Conservation (phyloP, 163 green algal species). For the Scenedesmus sp. region DNA sequence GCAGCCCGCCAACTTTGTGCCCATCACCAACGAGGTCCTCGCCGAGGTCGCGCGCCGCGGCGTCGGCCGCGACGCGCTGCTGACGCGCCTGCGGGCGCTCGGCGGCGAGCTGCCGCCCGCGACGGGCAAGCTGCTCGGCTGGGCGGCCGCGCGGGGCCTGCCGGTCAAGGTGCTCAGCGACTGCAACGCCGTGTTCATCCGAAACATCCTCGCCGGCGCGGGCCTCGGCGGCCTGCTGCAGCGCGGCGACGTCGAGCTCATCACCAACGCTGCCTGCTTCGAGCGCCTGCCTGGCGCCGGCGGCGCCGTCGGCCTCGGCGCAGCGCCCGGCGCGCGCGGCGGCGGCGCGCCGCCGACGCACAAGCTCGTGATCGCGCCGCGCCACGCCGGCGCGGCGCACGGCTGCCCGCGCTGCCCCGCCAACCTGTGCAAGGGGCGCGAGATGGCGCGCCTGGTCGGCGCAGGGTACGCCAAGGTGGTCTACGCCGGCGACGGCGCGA, state of each 20-base stretch:
- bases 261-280: constrained; percentile 78
- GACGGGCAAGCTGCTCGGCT: constrained; percentile 58
- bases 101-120: constrained; percentile 68
- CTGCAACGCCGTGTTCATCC: constrained; percentile 86
- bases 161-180: constrained; percentile 76
- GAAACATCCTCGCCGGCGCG: constrained; percentile 74
- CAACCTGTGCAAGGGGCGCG: constrained; percentile 88
- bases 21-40: constrained; percentile 84
- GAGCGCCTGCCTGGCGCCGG: constrained; percentile 47
- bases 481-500: constrained; percentile 82
- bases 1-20: constrained; percentile 71
- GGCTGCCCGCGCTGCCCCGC: constrained; percentile 78
- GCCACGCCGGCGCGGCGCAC: constrained; percentile 55
- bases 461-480: constrained; percentile 63
- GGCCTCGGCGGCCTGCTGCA: constrained; percentile 52
- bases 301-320: constrained; percentile 18
- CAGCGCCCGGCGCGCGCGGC: neutral
- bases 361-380: constrained; percentile 54
- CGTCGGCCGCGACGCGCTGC: constrained; percentile 69
- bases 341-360: neutral
- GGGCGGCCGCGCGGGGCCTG: constrained; percentile 40
- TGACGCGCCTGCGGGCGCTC: constrained; percentile 67
- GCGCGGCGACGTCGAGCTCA: constrained; percentile 54
- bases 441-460: constrained; percentile 68
- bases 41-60: constrained; percentile 80